phyloP scores from a whole-genome alignment of 2,329 filamentous ascomycete species.

The Zarea fungicola region DNA sequence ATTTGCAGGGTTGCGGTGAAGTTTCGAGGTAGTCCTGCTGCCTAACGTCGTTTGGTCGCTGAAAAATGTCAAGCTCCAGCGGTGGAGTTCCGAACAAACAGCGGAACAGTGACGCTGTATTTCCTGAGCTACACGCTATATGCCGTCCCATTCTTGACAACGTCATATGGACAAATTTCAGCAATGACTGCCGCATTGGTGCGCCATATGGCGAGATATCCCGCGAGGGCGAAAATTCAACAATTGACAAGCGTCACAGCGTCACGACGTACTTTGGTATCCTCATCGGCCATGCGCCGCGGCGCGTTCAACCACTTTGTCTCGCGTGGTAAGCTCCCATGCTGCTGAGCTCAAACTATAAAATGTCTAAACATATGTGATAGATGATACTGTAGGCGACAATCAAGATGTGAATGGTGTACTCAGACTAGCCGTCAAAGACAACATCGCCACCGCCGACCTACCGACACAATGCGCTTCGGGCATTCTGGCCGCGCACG shows the following conservation, averaged over 20 bases:
- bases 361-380: background rate
- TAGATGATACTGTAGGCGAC: background rate
- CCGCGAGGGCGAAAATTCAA: background rate
- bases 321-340: constrained; percentile 18
- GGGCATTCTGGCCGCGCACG: constrained; percentile 62
- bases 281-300: constrained; percentile 15
- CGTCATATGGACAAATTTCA: constrained; percentile 23
- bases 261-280: background rate
- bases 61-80: background rate
- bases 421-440: constrained; percentile 61
- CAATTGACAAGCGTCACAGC: background rate
- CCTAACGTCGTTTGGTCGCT: background rate
- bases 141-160: too few species aligned
- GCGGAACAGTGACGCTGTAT: too few species aligned
- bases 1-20: background rate
- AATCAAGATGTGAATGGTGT: background rate
- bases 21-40: background rate
- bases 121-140: too few species aligned
- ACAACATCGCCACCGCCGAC: constrained; percentile 65
- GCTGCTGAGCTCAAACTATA: background rate
- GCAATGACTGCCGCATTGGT: constrained; percentile 29
- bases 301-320: constrained; percentile 35
- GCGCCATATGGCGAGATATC: constrained; percentile 19
- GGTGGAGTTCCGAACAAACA: constrained; percentile 4
- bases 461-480: constrained; percentile 82